Evolutionary conservation across 495 filamentous ascomycete species (phyloP), one percentile per base, ranked within the genome.

Genomic region (Chaetomium fimeti): DNA sequence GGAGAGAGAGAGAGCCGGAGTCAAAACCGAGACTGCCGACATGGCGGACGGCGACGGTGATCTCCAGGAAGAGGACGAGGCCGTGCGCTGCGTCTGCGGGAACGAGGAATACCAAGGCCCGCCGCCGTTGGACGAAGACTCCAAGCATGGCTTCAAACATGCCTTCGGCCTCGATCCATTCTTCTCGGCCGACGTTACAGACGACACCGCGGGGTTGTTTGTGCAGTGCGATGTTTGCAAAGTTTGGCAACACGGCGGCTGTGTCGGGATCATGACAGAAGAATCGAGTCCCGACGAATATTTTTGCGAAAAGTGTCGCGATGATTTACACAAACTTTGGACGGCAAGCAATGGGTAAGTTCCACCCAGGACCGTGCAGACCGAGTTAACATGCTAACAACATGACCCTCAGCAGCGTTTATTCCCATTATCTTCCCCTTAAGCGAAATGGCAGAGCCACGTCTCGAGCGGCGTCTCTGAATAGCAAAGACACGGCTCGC

Each of bases 191-290:
- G 80, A 87, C 57, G 77, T 91, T 54, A 84, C 88, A 29, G 93
- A 98, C 69, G 93, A 97, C 53, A 81, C 90, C 55, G 93, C 94
- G 43, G 92, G 93, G 18, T 88, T 98, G 75, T 99, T 96, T 75
- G 93, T 99, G 65, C 94, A 98, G 79, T 99, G 94, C 84, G 94
- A 99, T 76, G 81, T 85, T 55, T 99, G 94, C 78, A 95, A 97
- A 74, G 94, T 97, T 60, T 99, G 94, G 94, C 94, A 99, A 72
- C 94, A 99, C 71, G 95, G 94, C 72, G 92, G 91, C 62, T 99
- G 94, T 77, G 95, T 99, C 57, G 94, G 94, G 43, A 97, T 99
- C 68, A 92, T 92, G 83, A 91, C 96, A 66, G 91, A 93, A 74
- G 88, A 89, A 60, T 87, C 87, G 74, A 93, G 89, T 72, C 95